Conservation (phyloP, 164 flowering plant species). For the Chloranthus sessilifolius region DNA sequence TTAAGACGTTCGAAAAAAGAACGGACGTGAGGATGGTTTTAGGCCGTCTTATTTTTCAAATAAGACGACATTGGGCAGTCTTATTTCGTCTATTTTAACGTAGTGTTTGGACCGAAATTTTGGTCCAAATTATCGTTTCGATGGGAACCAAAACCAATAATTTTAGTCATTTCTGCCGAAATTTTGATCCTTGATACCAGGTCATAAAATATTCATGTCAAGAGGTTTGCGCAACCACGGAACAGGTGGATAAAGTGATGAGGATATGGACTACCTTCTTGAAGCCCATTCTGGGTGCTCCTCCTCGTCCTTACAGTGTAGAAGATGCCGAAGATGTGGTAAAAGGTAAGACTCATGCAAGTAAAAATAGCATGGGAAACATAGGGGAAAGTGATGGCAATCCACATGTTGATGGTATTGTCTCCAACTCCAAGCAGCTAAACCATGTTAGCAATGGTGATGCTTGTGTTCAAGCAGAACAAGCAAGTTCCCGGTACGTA, state of each 20-base stretch:
- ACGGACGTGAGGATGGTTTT: too few species aligned
- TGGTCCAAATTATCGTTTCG: too few species aligned
- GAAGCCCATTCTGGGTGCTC: slow-evolving; percentile 78
- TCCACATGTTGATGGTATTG: slow-evolving; percentile 33
- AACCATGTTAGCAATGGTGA: slow-evolving; percentile 44
- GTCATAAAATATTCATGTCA: slow-evolving; percentile 73
- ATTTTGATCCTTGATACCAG: too few species aligned
- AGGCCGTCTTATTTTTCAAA: too few species aligned
- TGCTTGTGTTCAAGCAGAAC: slow-evolving; percentile 36
- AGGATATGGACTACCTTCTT: slow-evolving; percentile 87
- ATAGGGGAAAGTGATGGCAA: slow-evolving; percentile 48
- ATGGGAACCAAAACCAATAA: too few species aligned
- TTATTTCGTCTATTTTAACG: too few species aligned
- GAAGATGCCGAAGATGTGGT: slow-evolving; percentile 74
- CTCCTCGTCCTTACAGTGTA: slow-evolving; percentile 58
- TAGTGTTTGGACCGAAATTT: too few species aligned
- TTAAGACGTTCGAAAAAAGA: too few species aligned
- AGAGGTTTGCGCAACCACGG: slow-evolving; percentile 69
- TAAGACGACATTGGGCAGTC: too few species aligned
- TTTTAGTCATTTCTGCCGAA: too few species aligned
- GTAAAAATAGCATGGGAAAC: slow-evolving; percentile 29
- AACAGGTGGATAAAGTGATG: slow-evolving; percentile 85
- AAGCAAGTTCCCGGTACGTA: slow-evolving; percentile 41
- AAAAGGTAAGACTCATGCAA: slow-evolving; percentile 37
- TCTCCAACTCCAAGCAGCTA: slow-evolving; percentile 31